Conservation (phyloP, 768 basidiomycete species). For the Tylopilus plumbeoviolaceoides region DNA sequence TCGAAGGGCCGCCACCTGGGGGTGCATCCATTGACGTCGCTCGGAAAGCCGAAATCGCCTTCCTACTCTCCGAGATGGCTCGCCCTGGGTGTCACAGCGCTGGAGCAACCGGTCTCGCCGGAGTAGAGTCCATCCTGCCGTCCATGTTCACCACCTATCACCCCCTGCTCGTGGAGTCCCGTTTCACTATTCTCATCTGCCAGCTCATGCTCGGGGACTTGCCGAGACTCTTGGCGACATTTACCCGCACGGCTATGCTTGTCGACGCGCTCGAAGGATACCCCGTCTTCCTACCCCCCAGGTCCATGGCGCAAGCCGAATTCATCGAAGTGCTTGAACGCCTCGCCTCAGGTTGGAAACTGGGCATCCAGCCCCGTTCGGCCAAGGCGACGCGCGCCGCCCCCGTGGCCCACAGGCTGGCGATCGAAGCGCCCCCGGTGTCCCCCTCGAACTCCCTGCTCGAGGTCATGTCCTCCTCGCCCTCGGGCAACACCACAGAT, state of each 20-base stretch:
- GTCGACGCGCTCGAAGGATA: conserved; percentile 86
- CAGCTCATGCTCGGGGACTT: conserved; percentile 79
- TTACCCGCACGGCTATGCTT: conserved; percentile 60
- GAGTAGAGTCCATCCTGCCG: conserved; percentile 36
- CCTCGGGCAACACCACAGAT: conserved; percentile 22
- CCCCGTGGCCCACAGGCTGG: conserved; percentile 39
- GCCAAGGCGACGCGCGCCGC: conserved; percentile 19
- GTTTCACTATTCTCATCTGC: conserved; percentile 75
- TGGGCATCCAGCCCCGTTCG: conserved; percentile 59
- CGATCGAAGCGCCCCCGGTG: conserved; percentile 35
- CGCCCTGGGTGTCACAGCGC: conserved; percentile 55
- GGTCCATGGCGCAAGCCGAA: conserved; percentile 88
- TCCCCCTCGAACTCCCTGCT: conserved; percentile 22
- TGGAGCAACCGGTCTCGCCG: conserved; percentile 34
- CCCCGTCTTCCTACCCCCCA: conserved; percentile 81
- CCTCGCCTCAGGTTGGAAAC: conserved; percentile 71
- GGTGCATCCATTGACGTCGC: conserved; percentile 38
- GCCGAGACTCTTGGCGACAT: conserved; percentile 53
- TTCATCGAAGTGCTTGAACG: conserved; percentile 83
- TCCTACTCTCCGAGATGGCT: conserved; percentile 60
- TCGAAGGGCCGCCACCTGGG: conserved; percentile 41
- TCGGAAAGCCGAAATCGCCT: conserved; percentile 60
- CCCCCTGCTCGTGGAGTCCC: conserved; percentile 82
- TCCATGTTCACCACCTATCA: conserved; percentile 86
- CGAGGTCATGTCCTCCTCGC: conserved; percentile 23